Conservation (phyloP, 139 green algal genomes). For the Asterochloris erici region DNA sequence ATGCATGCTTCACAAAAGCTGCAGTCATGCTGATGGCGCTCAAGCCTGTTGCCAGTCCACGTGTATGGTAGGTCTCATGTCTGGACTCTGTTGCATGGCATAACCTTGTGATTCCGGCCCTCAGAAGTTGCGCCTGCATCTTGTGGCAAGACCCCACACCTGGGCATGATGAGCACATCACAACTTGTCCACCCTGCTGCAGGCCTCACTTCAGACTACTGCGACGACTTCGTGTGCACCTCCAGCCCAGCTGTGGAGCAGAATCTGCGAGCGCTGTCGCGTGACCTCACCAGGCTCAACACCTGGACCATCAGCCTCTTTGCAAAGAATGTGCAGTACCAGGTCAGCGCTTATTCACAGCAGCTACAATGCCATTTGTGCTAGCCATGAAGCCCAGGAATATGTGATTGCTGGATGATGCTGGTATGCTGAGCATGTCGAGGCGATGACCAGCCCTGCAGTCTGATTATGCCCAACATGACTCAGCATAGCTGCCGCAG, state of each 20-base stretch:
- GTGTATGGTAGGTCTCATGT: no score
- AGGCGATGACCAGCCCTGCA: neutral
- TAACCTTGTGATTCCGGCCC: no score
- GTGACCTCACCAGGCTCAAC: constrained; percentile 38
- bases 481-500: neutral
- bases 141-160: neutral
- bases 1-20: no score
- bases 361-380: neutral
- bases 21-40: no score
- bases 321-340: constrained; percentile 33
- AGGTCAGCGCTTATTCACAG: constrained; percentile 4
- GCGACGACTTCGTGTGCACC: constrained; percentile 76
- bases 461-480: neutral
- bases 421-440: neutral
- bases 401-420: neutral
- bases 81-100: no score
- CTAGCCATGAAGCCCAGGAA: neutral
- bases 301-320: constrained; percentile 39
- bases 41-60: no score
- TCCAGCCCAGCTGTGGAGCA: constrained; percentile 60
- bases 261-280: constrained; percentile 50
- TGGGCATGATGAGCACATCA: neutral
- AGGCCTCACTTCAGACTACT: constrained; percentile 40
- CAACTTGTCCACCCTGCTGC: no score
- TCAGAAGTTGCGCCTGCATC: neutral